Base-by-base conservation (phyloP, 768 basidiomycete species). In the Terana coerulea region DNA sequence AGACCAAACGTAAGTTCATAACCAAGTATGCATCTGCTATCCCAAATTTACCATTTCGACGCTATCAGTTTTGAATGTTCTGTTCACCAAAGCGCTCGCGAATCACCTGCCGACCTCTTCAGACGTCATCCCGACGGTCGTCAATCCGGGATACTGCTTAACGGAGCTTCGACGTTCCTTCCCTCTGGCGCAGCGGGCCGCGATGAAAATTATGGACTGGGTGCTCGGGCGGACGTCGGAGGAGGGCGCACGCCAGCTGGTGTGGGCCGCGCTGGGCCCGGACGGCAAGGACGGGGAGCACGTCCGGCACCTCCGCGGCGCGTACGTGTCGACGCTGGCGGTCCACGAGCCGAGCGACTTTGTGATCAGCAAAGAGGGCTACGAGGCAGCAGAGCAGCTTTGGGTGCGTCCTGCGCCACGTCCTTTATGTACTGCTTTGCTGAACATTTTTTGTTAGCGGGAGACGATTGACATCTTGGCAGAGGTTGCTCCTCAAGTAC, bases 131-230 rank as follows among this genome's bases (percentile, higher is more conserved):
- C 59, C 69, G 37, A 63, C 59, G 12, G 60, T 62, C 36, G 56
- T 67, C 47, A 63, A 68, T 41, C 73, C 73, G 1, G 71, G 71
- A 1, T 64, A 67, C 36, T 72, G 71, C 37, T 39, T 61, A 47
- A 70, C 72, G 11, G 57, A 59, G 26, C 61, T 74, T 43, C 42
- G 49, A 3, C 45, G 54, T 2, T 62, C 67, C 29, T 40, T 56
- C 15, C 12, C 54, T 3, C 55, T 57, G 28, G 47, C 15, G 3
- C 51, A 17, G 3, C 47, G 7, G 0, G 53, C 19, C 11, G 14
- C 2, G 3, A 62, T 45, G n/a, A 40, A 29, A 14, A 22, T 49
- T 19, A 24, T 44, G 21, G 66, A 67, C 51, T 30, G 62, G n/a
- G 21, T 31, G 14, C 11, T 74, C 6, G 71, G 64, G 1, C 64